Evolutionary conservation across 2,329 filamentous ascomycete genomes (phyloP), one percentile per base, ranked within the genome.

Genomic region (Calonectria naviculata): DNA sequence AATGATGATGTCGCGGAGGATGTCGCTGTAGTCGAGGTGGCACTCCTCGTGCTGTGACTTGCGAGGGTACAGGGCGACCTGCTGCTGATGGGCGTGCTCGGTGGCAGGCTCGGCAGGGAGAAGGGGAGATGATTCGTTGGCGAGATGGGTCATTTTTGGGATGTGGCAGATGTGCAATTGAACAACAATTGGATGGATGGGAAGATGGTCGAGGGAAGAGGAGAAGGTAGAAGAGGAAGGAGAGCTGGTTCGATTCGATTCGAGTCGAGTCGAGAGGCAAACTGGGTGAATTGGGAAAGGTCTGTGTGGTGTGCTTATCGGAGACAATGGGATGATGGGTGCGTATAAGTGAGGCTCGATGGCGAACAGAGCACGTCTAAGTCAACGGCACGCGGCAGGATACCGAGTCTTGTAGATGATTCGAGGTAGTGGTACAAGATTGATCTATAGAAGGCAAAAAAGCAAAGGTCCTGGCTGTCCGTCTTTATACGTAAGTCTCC

Each of bases 1-100:
- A 75, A 95, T 92, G 71, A 93, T 94, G 73, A 91, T 87, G 81
- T 94, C 91, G 54, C 89, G 87, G 19, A 92, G 82, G 64, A 90
- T 78, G 67, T 85, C 83, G 71, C 81, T 82, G 75, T 86, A 80
- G 76, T 83, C 81, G 63, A 80, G 75, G 70, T 81, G 78, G 15
- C 78, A 79, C 26, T 74, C 72, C 12, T 78, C 75, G 38, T 75
- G 67, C 31, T 76, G 66, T 62, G 72, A 63, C 34, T 69, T 72
- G 61, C 80, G 76, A 13, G 76, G 72, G 52, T 80, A 77, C 19
- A 78, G 41, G 31, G 73, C 54, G 26, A 71, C 68, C 61, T 73
- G 74, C 7, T 78, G 72, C 15, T 78, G 76, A 36, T 76, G 78
- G 26, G 76, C 72, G 12, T 72, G 75, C 72, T 83, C 81, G 36